A percentile compares a stretch with the other conserved stretches of the same genome.
Conservation (phyloP, 441 rosid species). For the Adansonia gregorii region DNA sequence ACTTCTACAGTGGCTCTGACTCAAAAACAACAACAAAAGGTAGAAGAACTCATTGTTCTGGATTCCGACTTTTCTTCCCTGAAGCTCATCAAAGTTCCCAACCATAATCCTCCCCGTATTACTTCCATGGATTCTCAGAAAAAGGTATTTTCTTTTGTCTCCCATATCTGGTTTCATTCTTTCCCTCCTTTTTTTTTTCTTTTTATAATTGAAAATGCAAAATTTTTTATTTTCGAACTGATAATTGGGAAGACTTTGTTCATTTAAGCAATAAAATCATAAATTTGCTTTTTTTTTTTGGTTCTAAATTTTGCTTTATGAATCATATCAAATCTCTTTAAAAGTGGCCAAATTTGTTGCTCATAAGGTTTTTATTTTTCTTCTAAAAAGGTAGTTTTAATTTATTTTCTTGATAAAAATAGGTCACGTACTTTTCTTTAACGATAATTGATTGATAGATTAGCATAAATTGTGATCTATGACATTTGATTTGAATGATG, state of each 20-base stretch:
- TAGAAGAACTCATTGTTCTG: constrained; percentile 19
- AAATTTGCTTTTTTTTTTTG: not conserved
- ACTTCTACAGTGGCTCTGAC: not conserved
- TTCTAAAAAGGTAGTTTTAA: not conserved
- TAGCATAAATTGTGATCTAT: not conserved
- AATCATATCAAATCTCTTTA: not conserved
- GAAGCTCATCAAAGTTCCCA: constrained; percentile 62
- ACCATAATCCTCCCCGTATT: constrained; percentile 41
- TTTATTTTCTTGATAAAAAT: not conserved
- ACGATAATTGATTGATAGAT: not conserved
- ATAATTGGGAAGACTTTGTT: not conserved
- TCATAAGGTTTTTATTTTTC: not conserved
- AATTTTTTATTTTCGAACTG: not conserved
- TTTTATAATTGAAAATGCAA: not conserved
- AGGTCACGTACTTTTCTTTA: not conserved
- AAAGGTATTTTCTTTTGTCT: constrained; percentile 52
- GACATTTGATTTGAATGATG: not conserved
- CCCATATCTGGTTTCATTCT: not conserved
- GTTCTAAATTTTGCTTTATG: not conserved
- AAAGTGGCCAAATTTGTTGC: not conserved
- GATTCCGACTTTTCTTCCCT: constrained; percentile 60
- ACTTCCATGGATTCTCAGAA: constrained; percentile 70
- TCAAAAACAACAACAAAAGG: not conserved
- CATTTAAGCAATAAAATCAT: not conserved
- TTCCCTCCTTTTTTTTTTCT: not conserved